Evolutionary conservation across 1,284 basidiomycete species (phyloP), one percentile per base, ranked within the genome.

Genomic region (Sphaerobolus stellatus): DNA sequence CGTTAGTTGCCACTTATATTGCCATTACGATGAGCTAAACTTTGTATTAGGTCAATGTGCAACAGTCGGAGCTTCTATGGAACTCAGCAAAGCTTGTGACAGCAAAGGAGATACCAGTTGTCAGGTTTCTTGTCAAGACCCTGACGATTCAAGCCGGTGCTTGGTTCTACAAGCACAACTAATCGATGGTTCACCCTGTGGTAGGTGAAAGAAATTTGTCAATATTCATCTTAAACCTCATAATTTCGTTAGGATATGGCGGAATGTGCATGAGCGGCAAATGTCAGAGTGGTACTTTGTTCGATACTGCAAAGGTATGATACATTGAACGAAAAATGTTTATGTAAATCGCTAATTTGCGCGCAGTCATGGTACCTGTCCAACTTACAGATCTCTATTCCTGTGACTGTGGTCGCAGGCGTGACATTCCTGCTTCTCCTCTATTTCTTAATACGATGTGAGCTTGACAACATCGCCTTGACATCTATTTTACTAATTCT

Each of bases 161-260:
- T 72, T 92, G n/a, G 72, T 88, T 41, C 75, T 95, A 34, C 86
- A 88, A 58, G 83, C 90, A 2, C 72, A 80, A 34, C 83, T 95
- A 52, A 77, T 92, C 46, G 90, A 94, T 66, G 93, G 93, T 11
- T 94, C 92, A 22, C 83, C 89, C 11, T 96, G 93, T 67, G 92
- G 91, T 78, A 69, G 60, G 78, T 68, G 36, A 51, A 41, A 14
- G 14, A 22, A 9, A 4, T 38, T 43, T 28, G n/a, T 49, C 22
- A 41, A 48, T 27, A 52, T 45, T 45, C 16, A 14, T 16, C 51
- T 2, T 28, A 43, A 47, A 54, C 27, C 22, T 49, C 52, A 33
- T 28, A 24, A 46, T 24, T 18, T 7, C 22, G 25, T 40, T 57
- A 86, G 84, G 86, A 9, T 90, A 83, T 63, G 88, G 84, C 33